Percentiles rank a stretch among this genome's conserved stretches.
Evolutionary conservation across 805 yeast species (phyloP).

Genomic region (Sugiyamaella floridensis): DNA sequence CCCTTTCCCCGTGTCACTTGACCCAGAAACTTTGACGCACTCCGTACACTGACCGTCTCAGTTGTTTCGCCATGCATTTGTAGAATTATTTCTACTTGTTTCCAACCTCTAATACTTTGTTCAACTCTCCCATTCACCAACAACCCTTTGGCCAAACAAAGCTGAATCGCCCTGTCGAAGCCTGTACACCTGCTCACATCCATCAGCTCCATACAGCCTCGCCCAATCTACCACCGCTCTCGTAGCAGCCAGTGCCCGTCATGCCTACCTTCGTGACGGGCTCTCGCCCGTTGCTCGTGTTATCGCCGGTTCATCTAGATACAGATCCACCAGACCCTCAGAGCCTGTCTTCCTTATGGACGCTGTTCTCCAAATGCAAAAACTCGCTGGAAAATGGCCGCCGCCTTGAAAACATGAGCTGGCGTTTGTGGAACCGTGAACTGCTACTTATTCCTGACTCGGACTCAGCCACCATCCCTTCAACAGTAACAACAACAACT

Average conservation of each 20-base stretch:
- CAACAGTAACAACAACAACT: no score
- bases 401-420: constrained; percentile 34
- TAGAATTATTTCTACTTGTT: not conserved
- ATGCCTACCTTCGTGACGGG: not conserved
- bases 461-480: not conserved
- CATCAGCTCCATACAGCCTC: no score
- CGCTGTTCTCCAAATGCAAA: constrained; percentile 32
- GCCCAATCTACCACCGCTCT: no score
- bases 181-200: no score
- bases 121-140: no score
- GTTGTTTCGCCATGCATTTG: not conserved
- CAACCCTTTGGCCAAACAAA: no score
- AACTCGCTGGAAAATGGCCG: constrained; percentile 31
- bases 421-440: constrained; percentile 33
- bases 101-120: not conserved
- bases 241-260: not conserved
- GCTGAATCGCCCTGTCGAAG: no score
- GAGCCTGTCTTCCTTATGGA: constrained; percentile 27
- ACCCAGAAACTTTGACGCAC: not conserved
- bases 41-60: not conserved
- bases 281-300: constrained; percentile 11
- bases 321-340: constrained; percentile 24
- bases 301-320: constrained; percentile 14
- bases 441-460: constrained; percentile 3
- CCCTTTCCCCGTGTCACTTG: not conserved